Base-by-base conservation (phyloP, 441 rosid genomes). In the Mallotus repandus region DNA sequence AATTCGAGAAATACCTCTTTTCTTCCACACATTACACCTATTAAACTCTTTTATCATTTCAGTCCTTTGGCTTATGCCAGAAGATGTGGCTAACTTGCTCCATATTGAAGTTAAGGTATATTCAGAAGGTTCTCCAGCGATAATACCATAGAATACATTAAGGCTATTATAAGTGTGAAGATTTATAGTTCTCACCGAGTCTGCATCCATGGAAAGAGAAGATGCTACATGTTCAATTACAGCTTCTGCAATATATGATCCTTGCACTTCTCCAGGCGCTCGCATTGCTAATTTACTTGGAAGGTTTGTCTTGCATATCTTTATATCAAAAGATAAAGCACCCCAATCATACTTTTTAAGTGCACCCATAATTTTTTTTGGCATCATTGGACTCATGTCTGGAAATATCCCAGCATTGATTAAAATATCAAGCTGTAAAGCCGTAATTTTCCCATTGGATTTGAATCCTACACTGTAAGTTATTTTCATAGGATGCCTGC, bases 401-500 rank as follows among this genome's bases (percentile, higher is more conserved):
- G 68, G 56, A 22, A 69, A 65, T 48, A 81, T 15, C 32, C 98
- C 99, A 49, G 90, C 93, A 63, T 96, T 78, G 21, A 96, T 76
- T 71, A 93, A n/a, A 69, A 93, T 65, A 48, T 87, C 90, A 32
- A 96, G 79, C 61, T 83, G 80, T 49, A 96, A 80, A 56, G 89
- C 97, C 4, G 96, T 96, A 54, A 96, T 81, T 83, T 96, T 96
- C 11, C 99, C 98, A 77, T 81, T 85, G 41, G 88, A 79, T 86
- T 91, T 93, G 83, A 93, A 96, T 41, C 99, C 99, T 56, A 91
- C 96, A 78, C 80, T 87, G 63, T 93, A 93, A 4, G 88, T 90
- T 59, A 93, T 75, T 79, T 90, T 83, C 97, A 96, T 90, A 0
- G 99, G 99, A 82, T 96, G 99, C 76, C 99, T 91, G 81, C 99